phyloP scores from a whole-genome alignment of 257 asterid genomes.

The Fraxinus excelsior region DNA sequence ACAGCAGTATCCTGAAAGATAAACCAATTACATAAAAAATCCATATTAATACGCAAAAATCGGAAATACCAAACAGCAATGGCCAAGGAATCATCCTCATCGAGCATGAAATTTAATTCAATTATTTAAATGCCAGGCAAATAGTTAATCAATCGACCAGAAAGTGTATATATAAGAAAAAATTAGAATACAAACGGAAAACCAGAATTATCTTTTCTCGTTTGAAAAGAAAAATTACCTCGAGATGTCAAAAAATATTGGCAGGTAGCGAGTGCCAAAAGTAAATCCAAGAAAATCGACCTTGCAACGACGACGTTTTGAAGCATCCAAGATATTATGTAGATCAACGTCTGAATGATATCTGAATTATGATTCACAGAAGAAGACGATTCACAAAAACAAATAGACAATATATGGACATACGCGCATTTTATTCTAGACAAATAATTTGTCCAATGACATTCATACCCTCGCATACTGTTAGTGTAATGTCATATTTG shows the following conservation, averaged over 20 bases:
- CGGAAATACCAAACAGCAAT: background rate
- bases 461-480: background rate
- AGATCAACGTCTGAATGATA: background rate
- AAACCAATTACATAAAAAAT: background rate
- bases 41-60: background rate
- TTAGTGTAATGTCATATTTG: no score
- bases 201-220: background rate
- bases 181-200: background rate
- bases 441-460: background rate
- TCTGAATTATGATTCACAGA: background rate
- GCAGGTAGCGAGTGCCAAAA: background rate
- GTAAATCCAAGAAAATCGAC: background rate
- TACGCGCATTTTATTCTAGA: no score
- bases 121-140: no score
- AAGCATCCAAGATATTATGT: background rate
- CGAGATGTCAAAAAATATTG: background rate
- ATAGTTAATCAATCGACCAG: background rate
- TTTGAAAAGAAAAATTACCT: background rate
- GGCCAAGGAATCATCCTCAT: background rate
- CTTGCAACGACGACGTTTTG: background rate
- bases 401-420: background rate
- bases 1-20: background rate
- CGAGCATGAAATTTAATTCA: background rate
- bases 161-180: no score
- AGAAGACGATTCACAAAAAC: background rate